Conservation (phyloP, 352 stramenopile species). For the Globisporangium recalcitrans region DNA sequence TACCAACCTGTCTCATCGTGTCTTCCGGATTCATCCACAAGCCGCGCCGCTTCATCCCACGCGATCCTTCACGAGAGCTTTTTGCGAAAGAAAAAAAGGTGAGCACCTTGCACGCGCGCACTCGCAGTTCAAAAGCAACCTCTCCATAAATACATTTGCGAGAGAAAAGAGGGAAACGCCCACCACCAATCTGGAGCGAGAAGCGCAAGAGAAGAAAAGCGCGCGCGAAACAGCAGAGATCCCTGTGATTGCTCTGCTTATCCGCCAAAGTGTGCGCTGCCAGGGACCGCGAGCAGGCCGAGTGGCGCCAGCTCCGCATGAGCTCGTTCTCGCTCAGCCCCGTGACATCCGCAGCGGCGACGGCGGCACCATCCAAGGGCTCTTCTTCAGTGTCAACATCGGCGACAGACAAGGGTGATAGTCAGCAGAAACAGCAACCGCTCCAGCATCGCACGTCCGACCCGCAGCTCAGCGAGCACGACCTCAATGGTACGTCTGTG, state of each 20-base stretch:
- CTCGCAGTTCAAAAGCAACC: no score
- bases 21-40: not conserved
- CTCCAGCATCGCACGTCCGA: conserved; percentile 60
- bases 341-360: not conserved
- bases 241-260: not conserved
- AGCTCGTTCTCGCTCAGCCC: conserved; percentile 19
- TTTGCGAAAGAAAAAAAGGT: not conserved
- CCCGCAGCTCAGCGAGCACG: conserved; percentile 50
- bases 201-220: not conserved
- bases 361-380: not conserved
- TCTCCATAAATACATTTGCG: not conserved
- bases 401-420: not conserved
- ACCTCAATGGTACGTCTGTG: conserved; percentile 35
- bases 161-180: not conserved
- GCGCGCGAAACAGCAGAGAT: not conserved
- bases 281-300: conserved; percentile 9
- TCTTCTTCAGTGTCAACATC: not conserved
- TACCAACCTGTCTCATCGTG: not conserved
- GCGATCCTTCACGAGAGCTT: conserved; percentile 2
- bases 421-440: conserved; percentile 20
- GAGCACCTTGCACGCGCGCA: no score
- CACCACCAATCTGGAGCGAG: not conserved
- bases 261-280: conserved; percentile 2
- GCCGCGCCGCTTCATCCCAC: not conserved
- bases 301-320: conserved; percentile 16